Percentiles rank a stretch among this genome's conserved stretches.
These are phyloP conservation scores for Fusarium clavum DNA, from an alignment of 2,329 filamentous ascomycete genomes.

Conservation along the genomic window DNA sequence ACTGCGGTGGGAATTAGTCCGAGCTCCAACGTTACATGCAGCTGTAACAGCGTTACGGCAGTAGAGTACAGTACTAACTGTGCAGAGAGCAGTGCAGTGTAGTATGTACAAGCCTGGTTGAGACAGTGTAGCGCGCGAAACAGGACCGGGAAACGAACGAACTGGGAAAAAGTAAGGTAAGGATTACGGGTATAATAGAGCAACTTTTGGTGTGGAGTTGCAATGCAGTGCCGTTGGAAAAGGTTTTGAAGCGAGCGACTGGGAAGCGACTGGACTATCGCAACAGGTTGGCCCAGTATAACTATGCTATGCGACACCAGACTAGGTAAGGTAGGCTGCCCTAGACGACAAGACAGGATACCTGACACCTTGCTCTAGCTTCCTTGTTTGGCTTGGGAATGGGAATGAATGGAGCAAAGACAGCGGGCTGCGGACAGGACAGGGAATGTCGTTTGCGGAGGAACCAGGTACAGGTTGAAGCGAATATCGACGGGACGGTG, in stretches of 20 bases:
- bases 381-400: constrained; percentile 14
- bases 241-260: constrained; percentile 35
- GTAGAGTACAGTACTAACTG: not conserved
- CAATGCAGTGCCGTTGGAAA: constrained; percentile 31
- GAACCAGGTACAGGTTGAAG: constrained; percentile 24
- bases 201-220: constrained; percentile 19
- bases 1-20: constrained; percentile 42
- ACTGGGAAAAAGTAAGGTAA: constrained; percentile 5
- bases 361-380: constrained; percentile 1
- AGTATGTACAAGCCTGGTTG: constrained; percentile 24
- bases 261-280: constrained; percentile 21
- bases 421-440: constrained; percentile 10
- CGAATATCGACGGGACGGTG: constrained; percentile 20
- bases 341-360: constrained; percentile 32
- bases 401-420: constrained; percentile 11
- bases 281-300: constrained; percentile 17
- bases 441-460: constrained; percentile 35
- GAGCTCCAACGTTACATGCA: constrained; percentile 45
- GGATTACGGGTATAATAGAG: constrained; percentile 24
- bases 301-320: constrained; percentile 3
- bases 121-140: constrained; percentile 23
- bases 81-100: not conserved
- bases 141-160: constrained; percentile 10
- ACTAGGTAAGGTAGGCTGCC: constrained; percentile 12
- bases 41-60: constrained; percentile 35